Percentiles rank a stretch among this genome's conserved stretches.
phyloP scores from a whole-genome alignment of 345 rosid species.

The Moricandia moricandioides region DNA sequence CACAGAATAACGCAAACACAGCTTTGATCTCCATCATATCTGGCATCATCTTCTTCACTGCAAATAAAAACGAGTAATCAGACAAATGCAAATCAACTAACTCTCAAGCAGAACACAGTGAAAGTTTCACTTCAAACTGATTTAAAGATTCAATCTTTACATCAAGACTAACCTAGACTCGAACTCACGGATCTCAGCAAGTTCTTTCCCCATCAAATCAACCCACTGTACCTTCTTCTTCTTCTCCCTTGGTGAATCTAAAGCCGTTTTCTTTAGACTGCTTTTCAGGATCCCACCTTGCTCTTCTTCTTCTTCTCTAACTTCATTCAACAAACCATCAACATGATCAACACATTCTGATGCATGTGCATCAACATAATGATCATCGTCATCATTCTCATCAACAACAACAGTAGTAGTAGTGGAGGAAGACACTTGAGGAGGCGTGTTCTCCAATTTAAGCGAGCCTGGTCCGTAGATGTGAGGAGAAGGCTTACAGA shows the following conservation, averaged over 20 bases:
- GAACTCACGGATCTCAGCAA: conserved; percentile 73
- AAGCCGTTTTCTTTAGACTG: conserved; percentile 45
- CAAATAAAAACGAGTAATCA: not conserved
- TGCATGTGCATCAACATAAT: not conserved
- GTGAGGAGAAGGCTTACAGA: conserved; percentile 68
- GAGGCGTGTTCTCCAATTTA: conserved; percentile 51
- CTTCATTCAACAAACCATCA: conserved; percentile 37
- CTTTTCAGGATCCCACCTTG: conserved; percentile 44
- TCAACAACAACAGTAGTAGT: conserved; percentile 23
- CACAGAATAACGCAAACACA: conserved; percentile 61
- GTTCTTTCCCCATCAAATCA: conserved; percentile 73
- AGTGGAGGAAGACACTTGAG: conserved; percentile 38
- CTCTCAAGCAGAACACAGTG: not conserved
- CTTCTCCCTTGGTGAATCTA: conserved; percentile 29
- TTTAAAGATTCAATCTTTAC: conserved; percentile 2
- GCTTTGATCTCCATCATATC: conserved; percentile 42
- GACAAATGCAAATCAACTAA: conserved; percentile 7
- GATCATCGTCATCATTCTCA: conserved; percentile 1
- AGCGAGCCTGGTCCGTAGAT: conserved; percentile 38
- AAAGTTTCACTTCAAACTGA: not conserved
- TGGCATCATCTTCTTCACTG: conserved; percentile 52
- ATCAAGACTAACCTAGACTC: conserved; percentile 55
- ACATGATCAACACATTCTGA: conserved; percentile 29
- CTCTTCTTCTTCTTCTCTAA: conserved; percentile 38
- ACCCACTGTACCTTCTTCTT: conserved; percentile 71